A percentile compares a stretch with the other conserved stretches of the same genome.
phyloP scores from a whole-genome alignment of 192 early-diverging fungal species.

The Coemansia erecta region DNA sequence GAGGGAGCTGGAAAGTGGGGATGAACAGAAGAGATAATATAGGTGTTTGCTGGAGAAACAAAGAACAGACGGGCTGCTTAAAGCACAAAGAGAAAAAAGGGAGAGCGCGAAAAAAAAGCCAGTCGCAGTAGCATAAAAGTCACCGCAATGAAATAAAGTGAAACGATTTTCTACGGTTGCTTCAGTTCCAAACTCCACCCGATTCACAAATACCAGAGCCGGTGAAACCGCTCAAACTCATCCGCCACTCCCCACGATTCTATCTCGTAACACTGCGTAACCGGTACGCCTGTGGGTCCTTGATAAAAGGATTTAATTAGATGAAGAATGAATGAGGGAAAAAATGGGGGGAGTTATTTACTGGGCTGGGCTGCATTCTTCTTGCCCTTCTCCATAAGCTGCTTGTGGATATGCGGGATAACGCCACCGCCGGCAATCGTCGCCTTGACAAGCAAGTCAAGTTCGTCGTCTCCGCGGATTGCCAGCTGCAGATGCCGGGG shows the following conservation, averaged over 20 bases:
- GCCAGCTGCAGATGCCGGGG: slow-evolving; percentile 88
- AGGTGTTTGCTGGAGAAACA: too few species aligned
- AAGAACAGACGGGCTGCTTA: not conserved
- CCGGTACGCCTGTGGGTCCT: too few species aligned
- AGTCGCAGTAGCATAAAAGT: not conserved
- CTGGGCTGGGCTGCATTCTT: slow-evolving; percentile 17
- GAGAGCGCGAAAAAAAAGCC: not conserved
- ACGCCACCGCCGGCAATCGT: slow-evolving; percentile 90
- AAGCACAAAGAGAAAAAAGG: not conserved
- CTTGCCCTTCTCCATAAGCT: slow-evolving; percentile 54
- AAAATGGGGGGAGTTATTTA: slow-evolving; percentile 1
- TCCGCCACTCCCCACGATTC: too few species aligned
- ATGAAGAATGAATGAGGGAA: not conserved
- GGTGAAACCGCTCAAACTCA: too few species aligned
- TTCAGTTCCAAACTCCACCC: too few species aligned
- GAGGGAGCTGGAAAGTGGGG: not conserved
- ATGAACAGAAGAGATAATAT: too few species aligned
- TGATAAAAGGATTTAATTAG: not conserved
- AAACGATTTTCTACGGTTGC: not conserved
- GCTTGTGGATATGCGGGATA: slow-evolving; percentile 61
- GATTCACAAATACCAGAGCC: too few species aligned
- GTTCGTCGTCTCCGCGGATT: slow-evolving; percentile 90
- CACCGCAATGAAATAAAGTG: not conserved
- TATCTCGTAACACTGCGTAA: too few species aligned
- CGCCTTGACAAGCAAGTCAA: slow-evolving; percentile 83